Evolutionary conservation across 1,284 basidiomycete genomes (phyloP), one percentile per base, ranked within the genome.

Genomic region (Takashimella tepidaria): DNA sequence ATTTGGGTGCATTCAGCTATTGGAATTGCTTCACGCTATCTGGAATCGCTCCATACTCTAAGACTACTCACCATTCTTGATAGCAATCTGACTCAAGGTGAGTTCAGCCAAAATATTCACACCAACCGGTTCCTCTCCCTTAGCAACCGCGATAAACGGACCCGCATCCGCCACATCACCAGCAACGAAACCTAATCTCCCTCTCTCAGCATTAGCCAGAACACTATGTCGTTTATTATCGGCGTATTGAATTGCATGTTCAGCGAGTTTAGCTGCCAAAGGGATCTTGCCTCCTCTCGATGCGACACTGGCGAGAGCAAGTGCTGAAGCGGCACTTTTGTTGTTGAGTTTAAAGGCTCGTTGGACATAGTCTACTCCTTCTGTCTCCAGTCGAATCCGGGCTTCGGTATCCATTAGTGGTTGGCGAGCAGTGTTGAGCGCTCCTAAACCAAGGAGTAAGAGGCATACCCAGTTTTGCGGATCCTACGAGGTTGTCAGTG

Each of bases 211-310:
- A 77, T 74, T 69, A 86, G 88, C 23, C 83, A 89, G 68, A 87
- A 90, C n/a, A 81, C 86, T 45, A 88, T 80, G 48, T 87, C 87
- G 82, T 49, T 88, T 80, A 0, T 89, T 90, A 62, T 96, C 92
- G 0, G 91, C 87, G 67, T 88, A 95, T 70, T 96, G 91, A 37
- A 97, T 84, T 0, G 91, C 88, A 48, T 91, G 83, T 68, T 97
- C 93, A 3, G 91, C 91, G 16, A 96, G 79, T 77, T 96, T 97
- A 50, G 91, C 75, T 0, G 90, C 89, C 83, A 91, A 50, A 4
- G 63, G 59, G 10, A 68, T n/a, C 44, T 72, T 62, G 20, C 63
- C 64, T 10, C 63, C 63, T 37, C 63, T 60, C 3, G 66, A 62
- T 1, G 67, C 60, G 6, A 72, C 57, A 11, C 53, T 62, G 1